Percentiles rank a stretch among this genome's conserved stretches.
Evolutionary conservation across 2,329 filamentous ascomycete species (phyloP).

Genomic region (Sporothrix inflata): DNA sequence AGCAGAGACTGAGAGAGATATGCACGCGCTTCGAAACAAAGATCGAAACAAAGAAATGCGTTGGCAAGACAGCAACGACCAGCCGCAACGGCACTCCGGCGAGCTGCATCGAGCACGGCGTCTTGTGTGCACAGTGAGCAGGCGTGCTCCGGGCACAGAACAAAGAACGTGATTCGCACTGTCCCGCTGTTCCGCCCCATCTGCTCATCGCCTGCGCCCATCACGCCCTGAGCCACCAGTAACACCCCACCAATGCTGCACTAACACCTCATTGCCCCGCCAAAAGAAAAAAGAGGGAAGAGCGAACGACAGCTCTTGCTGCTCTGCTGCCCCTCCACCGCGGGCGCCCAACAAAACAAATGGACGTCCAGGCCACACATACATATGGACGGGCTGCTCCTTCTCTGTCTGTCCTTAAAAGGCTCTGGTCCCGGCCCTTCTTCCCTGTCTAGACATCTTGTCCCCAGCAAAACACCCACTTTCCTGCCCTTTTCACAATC

Average conservation of each 20-base stretch:
- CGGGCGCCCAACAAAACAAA: constrained; percentile 19
- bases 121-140: not conserved
- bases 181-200: constrained; percentile 12
- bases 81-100: constrained; percentile 1
- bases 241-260: constrained; percentile 28
- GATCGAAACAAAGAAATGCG: not conserved
- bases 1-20: not conserved
- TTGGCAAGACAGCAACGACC: constrained; percentile 4
- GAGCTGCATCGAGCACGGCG: not conserved
- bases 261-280: constrained; percentile 31
- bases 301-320: not conserved
- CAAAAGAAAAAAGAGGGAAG: constrained; percentile 22
- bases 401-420: constrained; percentile 23
- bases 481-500: constrained; percentile 9
- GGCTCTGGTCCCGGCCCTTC: constrained; percentile 3
- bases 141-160: not conserved
- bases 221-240: constrained; percentile 15
- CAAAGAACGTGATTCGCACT: constrained; percentile 11
- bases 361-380: constrained; percentile 3
- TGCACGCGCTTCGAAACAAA: not conserved
- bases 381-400: constrained; percentile 10
- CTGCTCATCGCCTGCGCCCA: constrained; percentile 19
- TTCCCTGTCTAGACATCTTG: constrained; percentile 22
- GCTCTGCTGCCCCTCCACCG: constrained; percentile 19
- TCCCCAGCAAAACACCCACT: constrained; percentile 3